These are phyloP conservation scores for Penicillium hordei DNA, from an alignment of 2,329 filamentous ascomycete species.

Conservation along the genomic window DNA sequence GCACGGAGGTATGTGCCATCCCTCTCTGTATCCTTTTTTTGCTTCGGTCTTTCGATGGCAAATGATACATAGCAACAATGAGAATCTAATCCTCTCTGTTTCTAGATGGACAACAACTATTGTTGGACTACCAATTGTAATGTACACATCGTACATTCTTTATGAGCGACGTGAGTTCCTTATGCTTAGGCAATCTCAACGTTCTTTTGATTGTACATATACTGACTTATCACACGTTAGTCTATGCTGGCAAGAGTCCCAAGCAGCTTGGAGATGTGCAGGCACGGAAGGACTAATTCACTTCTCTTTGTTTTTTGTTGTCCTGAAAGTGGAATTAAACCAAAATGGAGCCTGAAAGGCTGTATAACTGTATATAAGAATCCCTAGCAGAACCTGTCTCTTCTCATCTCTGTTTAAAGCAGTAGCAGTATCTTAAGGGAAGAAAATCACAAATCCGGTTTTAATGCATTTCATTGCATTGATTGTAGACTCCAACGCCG, in stretches of 20 bases:
- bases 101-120: slow-evolving; percentile 35
- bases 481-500: neutral
- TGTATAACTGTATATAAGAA: slow-evolving; percentile 3
- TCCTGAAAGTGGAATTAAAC: neutral
- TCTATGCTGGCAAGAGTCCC: slow-evolving; percentile 27
- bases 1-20: slow-evolving; percentile 35
- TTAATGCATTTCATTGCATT: slow-evolving; percentile 1
- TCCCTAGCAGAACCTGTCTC: neutral
- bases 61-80: neutral
- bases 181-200: neutral
- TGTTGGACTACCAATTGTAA: slow-evolving; percentile 34
- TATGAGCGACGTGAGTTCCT: slow-evolving; percentile 34
- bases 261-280: slow-evolving; percentile 13
- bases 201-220: neutral
- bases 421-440: too few relatives aligned
- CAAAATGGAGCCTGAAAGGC: neutral
- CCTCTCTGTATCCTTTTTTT: neutral
- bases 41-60: neutral
- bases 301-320: neutral
- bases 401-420: neutral
- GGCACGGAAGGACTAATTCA: neutral
- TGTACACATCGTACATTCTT: slow-evolving; percentile 36
- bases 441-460: neutral
- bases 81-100: neutral
- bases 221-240: slow-evolving; percentile 15